Percentiles rank a stretch among this genome's conserved stretches.
Conservation (phyloP, 164 flowering plant species). For the Cinnamomum chago region DNA sequence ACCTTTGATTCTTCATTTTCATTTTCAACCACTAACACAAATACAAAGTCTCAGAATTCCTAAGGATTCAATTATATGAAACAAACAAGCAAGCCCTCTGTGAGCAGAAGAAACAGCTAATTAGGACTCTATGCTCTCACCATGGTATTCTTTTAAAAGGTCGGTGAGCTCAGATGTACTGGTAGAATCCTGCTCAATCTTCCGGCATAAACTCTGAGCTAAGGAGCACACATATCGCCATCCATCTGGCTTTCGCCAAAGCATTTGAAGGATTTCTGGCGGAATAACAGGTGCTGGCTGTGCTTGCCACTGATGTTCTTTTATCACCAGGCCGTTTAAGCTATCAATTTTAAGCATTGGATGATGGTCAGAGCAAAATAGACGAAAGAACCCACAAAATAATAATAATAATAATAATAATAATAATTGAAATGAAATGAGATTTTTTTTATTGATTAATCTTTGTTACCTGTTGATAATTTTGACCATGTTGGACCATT, state of each 20-base stretch:
- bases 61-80: background rate
- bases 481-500: constrained; percentile 44
- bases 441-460: background rate
- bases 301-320: constrained; percentile 22
- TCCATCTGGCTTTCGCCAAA: constrained; percentile 35
- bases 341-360: constrained; percentile 14
- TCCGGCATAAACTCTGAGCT: constrained; percentile 10
- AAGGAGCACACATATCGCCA: constrained; percentile 19
- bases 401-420: too few relatives aligned
- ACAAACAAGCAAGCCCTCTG: background rate
- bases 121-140: background rate
- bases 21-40: background rate
- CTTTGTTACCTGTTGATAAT: constrained; percentile 38
- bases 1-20: background rate
- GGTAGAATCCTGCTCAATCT: constrained; percentile 7
- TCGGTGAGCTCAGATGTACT: background rate
- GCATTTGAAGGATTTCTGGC: constrained; percentile 24
- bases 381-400: background rate
- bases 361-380: constrained; percentile 1
- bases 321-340: constrained; percentile 31
- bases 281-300: constrained; percentile 39
- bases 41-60: background rate
- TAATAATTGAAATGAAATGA: background rate
- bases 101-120: too few relatives aligned
- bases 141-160: constrained; percentile 12